Evolutionary conservation across 805 yeast species (phyloP), one percentile per base, ranked within the genome.

Genomic region (Ogataea glucozyma): DNA sequence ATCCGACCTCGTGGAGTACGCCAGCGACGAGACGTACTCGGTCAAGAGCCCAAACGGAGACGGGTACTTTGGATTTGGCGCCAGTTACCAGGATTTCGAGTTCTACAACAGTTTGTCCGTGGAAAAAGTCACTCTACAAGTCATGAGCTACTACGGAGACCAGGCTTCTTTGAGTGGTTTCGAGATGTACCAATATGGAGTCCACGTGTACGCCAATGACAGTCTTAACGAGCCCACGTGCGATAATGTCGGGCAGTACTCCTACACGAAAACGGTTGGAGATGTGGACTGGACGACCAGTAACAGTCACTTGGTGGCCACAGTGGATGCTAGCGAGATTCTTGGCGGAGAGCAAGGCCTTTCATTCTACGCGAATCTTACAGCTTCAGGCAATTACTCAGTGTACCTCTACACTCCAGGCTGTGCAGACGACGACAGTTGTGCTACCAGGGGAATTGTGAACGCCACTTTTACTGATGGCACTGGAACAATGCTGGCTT

Each of bases 391-490:
- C 8, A 71, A 79, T 46, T 93, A 88, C 61, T 70, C 87, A 0
- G 71, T 93, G 18, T 68, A 78, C 40, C 54, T 90, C 38, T 83
- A 78, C 54, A 93, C 99, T 0, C 97, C 97, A 0, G 98, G 98
- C 0, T 93, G 99, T 66, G 40, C 61, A 1, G 60, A 53, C 3
- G 96, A 86, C 58, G 64, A 67, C 38, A 74, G 93, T 0, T 93
- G 99, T 65, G 52, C 60, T 17, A 45, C 66, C 16, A 75, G 99
- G 58, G 91, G 95, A 9, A 74, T 78, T 19, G 91, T 87, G 3
- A 87, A 87, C 53, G 96, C 83, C 0, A 75, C 95, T 0, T 69
- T 90, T 2, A 68, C 63, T 48, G 75, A 76, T 27, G 72, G 71
- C 8, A 69, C 73, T 23, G 77, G 75, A 17, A 54, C 60, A 0